These are phyloP conservation scores for Skeletonema marinoi DNA, from an alignment of 108 stramenopile species.

Conservation along the genomic window DNA sequence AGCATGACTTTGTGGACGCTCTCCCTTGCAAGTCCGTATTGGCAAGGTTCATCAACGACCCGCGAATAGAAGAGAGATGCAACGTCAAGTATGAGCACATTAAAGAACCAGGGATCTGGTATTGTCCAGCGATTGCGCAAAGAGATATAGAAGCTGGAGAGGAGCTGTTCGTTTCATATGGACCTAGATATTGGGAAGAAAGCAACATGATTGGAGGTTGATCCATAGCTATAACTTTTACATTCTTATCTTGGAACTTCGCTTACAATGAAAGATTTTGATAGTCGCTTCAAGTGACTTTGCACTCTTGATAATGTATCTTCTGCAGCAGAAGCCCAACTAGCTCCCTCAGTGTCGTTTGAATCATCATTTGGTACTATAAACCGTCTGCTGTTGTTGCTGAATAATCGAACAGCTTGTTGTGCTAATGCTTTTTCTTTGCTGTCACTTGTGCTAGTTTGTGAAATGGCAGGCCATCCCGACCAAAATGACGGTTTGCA, in stretches of 20 bases:
- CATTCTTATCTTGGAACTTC: slow-evolving; percentile 3
- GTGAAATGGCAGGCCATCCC: slow-evolving; percentile 27
- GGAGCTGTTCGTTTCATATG: slow-evolving; percentile 80
- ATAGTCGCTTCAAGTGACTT: slow-evolving; percentile 5
- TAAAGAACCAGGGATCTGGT: slow-evolving; percentile 33
- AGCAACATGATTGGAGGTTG: slow-evolving; percentile 30
- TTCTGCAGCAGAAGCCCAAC: slow-evolving; percentile 10
- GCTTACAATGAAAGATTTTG: slow-evolving; percentile 23
- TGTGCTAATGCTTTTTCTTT: slow-evolving; percentile 3
- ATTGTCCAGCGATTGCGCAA: slow-evolving; percentile 60
- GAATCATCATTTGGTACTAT: slow-evolving; percentile 11
- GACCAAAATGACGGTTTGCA: slow-evolving; percentile 38
- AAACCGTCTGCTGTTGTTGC: neutral
- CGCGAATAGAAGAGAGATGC: slow-evolving; percentile 24
- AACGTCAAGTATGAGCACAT: slow-evolving; percentile 43
- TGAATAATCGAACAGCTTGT: slow-evolving; percentile 21
- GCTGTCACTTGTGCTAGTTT: neutral
- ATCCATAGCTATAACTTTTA: neutral
- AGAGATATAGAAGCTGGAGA: slow-evolving; percentile 71
- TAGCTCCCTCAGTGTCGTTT: neutral
- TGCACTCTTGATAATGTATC: slow-evolving; percentile 2
- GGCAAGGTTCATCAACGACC: slow-evolving; percentile 42
- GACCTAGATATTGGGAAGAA: slow-evolving; percentile 42
- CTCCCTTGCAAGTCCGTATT: slow-evolving; percentile 25
- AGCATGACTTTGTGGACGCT: slow-evolving; percentile 38